A percentile compares a stretch with the other conserved stretches of the same genome.
Conservation (phyloP, 2,329 filamentous ascomycete genomes). For the Cordyceps sp. region DNA sequence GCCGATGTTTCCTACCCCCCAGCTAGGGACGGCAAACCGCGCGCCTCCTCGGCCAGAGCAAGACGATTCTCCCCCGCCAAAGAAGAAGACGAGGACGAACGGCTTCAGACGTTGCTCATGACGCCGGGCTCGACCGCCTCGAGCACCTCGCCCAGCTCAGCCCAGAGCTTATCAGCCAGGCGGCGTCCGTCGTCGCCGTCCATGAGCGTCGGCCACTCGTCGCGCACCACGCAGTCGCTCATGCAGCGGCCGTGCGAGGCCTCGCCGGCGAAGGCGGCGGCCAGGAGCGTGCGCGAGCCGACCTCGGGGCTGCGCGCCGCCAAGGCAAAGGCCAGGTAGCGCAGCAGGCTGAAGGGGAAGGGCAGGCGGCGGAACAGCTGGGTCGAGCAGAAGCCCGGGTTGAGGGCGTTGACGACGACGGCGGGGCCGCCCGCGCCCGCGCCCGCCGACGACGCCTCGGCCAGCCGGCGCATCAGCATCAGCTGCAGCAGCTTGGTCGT, state of each 20-base stretch:
- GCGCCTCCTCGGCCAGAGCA: background rate
- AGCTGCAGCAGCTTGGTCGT: slow-evolving; percentile 15
- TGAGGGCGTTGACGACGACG: slow-evolving; percentile 20
- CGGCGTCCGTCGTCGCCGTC: slow-evolving; percentile 17
- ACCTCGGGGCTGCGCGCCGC: slow-evolving; percentile 20
- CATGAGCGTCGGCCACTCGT: slow-evolving; percentile 9
- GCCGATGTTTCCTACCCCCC: too few species aligned
- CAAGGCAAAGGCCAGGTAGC: slow-evolving; percentile 5
- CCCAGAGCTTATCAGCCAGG: slow-evolving; percentile 20
- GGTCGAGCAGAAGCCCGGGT: slow-evolving; percentile 24
- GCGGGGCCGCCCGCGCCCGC: slow-evolving; percentile 13
- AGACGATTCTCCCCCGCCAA: background rate
- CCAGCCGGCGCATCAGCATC: slow-evolving; percentile 15
- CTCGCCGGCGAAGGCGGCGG: slow-evolving; percentile 17
- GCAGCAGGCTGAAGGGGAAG: slow-evolving; percentile 11
- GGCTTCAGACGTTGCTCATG: slow-evolving; percentile 12
- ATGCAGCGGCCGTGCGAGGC: slow-evolving; percentile 25
- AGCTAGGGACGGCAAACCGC: too few species aligned
- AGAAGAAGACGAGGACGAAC: background rate
- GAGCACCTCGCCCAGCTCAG: slow-evolving; percentile 23
- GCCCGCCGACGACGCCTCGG: slow-evolving; percentile 12
- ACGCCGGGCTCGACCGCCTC: slow-evolving; percentile 24
- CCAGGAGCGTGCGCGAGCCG: slow-evolving; percentile 21
- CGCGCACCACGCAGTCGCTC: slow-evolving; percentile 14
- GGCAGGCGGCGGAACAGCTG: slow-evolving; percentile 17